A percentile compares a stretch with the other conserved stretches of the same genome.
phyloP scores from a whole-genome alignment of 208 protist species.

The Angomonas deanei region DNA sequence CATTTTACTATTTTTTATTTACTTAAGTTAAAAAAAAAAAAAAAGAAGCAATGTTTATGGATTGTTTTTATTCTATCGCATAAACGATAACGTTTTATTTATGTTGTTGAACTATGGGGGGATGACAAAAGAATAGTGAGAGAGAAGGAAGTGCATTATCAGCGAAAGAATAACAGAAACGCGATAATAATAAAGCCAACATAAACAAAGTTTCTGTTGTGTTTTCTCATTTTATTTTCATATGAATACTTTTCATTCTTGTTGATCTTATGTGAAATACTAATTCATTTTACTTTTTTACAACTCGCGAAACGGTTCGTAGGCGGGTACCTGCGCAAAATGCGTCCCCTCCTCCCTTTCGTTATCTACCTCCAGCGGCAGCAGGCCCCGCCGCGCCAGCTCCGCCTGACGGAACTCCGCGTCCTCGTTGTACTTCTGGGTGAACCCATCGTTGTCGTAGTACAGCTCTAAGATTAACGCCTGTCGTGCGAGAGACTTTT shows the following conservation, averaged over 20 bases:
- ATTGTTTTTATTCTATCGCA: not conserved
- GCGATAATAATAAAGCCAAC: conserved; percentile 2
- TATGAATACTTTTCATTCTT: not conserved
- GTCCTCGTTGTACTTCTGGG: conserved; percentile 44
- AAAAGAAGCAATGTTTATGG: conserved; percentile 12
- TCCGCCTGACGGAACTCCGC: conserved; percentile 41
- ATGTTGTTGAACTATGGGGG: too few species aligned
- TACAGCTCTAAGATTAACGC: conserved; percentile 71
- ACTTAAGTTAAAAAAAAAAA: conserved; percentile 8
- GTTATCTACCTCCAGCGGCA: conserved; percentile 40
- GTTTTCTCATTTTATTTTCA: conserved; percentile 1
- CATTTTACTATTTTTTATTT: not conserved
- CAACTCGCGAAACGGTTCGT: conserved; percentile 67
- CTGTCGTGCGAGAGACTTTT: conserved; percentile 75
- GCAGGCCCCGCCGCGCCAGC: conserved; percentile 58
- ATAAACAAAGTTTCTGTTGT: conserved; percentile 4
- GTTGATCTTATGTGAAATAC: not conserved
- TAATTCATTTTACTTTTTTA: too few species aligned
- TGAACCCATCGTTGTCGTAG: conserved; percentile 51
- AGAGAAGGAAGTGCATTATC: too few species aligned
- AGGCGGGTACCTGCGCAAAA: conserved; percentile 75
- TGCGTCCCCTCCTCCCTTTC: conserved; percentile 36
- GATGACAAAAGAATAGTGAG: too few species aligned
- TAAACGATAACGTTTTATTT: too few species aligned
- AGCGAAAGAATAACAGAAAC: conserved; percentile 11